A percentile compares a stretch with the other conserved stretches of the same genome.
Conservation (phyloP, 164 flowering plant genomes). For the Santalum album region DNA sequence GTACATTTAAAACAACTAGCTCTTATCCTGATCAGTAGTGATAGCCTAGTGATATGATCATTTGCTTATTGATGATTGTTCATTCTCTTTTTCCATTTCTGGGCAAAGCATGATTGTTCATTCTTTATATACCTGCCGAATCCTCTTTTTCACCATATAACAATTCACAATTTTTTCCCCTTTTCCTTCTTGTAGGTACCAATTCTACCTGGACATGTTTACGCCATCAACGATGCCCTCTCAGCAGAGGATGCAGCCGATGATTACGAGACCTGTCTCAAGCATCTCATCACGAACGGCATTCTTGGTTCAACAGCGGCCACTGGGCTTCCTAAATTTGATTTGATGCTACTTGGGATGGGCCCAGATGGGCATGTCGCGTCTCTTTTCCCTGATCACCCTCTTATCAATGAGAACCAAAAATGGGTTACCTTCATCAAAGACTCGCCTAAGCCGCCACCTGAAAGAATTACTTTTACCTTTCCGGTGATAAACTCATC, state of each 20-base stretch:
- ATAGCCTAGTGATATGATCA: too few species aligned
- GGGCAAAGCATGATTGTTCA: too few species aligned
- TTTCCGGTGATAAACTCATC: constrained; percentile 74
- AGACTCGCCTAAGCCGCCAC: constrained; percentile 85
- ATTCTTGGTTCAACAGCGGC: constrained; percentile 27
- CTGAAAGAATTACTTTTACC: constrained; percentile 70
- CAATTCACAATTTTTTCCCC: too few species aligned
- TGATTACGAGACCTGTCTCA: constrained; percentile 62
- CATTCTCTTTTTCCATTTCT: too few species aligned
- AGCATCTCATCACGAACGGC: constrained; percentile 33
- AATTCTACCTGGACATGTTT: constrained; percentile 55
- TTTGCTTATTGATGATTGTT: too few species aligned
- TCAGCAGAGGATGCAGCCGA: constrained; percentile 79
- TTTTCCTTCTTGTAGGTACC: constrained; percentile 35
- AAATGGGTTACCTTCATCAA: constrained; percentile 65
- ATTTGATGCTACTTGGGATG: constrained; percentile 76
- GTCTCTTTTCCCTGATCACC: constrained; percentile 74
- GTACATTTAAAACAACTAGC: too few species aligned
- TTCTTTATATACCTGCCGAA: too few species aligned
- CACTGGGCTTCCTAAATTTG: constrained; percentile 68
- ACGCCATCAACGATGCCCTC: constrained; percentile 66
- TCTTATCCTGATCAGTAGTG: too few species aligned
- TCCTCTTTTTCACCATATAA: too few species aligned
- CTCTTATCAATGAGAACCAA: constrained; percentile 47
- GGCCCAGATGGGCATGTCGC: constrained; percentile 91